A percentile compares a stretch with the other conserved stretches of the same genome.
Conservation (phyloP, 805 yeast species). For the Monosporozyma servazzii region DNA sequence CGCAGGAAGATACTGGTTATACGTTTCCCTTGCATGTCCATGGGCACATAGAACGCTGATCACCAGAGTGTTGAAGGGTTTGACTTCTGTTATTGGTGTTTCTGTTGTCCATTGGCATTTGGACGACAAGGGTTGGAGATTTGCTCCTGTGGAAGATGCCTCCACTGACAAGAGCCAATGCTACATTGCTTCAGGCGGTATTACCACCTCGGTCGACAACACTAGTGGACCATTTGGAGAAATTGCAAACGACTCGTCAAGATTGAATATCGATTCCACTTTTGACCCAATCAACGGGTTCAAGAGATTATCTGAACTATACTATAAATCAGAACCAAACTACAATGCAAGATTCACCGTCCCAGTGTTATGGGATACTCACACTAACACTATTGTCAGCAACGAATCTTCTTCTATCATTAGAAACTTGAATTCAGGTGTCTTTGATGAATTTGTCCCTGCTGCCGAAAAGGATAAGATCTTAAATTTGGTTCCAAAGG, state of each 20-base stretch:
- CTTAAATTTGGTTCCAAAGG: conserved; percentile 55
- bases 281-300: conserved; percentile 53
- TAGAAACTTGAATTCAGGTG: conserved; percentile 71
- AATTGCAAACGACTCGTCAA: conserved; percentile 14
- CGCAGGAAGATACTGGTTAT: conserved; percentile 72
- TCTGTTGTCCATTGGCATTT: conserved; percentile 88
- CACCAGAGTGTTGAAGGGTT: conserved; percentile 64
- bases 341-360: conserved; percentile 83
- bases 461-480: neutral
- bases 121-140: conserved; percentile 86
- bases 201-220: conserved; percentile 6
- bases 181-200: conserved; percentile 16
- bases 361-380: conserved; percentile 87
- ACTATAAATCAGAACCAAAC: conserved; percentile 63
- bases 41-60: conserved; percentile 88
- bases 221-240: conserved; percentile 10
- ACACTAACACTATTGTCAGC: conserved; percentile 73
- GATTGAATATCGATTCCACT: conserved; percentile 32
- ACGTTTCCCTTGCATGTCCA: conserved; percentile 86
- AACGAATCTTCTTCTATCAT: conserved; percentile 88
- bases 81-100: conserved; percentile 47
- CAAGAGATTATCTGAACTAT: conserved; percentile 57
- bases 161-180: conserved; percentile 1
- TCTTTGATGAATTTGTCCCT: conserved; percentile 38
- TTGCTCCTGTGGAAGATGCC: conserved; percentile 23